These are phyloP conservation scores for Rhizopus delemar DNA, from an alignment of 371 early-diverging fungal genomes.

Conservation along the genomic window DNA sequence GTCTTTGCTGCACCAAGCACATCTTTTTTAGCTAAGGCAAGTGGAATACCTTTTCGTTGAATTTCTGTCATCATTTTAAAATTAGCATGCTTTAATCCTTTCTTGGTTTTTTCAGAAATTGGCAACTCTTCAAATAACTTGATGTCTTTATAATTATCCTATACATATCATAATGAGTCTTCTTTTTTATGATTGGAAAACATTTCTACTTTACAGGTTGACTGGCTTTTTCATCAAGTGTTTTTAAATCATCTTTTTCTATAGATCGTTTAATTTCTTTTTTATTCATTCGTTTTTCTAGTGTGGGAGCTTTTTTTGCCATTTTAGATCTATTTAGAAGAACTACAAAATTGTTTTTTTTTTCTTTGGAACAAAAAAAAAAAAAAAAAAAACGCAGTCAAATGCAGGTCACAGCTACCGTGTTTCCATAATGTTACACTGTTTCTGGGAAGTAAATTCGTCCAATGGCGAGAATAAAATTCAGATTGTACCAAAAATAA, in stretches of 20 bases:
- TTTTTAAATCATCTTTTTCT: conserved; percentile 32
- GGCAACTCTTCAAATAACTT: conserved; percentile 68
- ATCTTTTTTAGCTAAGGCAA: conserved; percentile 84
- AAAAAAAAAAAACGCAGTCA: too few species aligned
- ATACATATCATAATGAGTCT: conserved; percentile 1
- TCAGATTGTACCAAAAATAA: too few species aligned
- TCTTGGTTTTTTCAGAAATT: conserved; percentile 62
- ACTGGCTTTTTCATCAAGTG: conserved; percentile 36
- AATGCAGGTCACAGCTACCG: too few species aligned
- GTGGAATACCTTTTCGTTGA: conserved; percentile 91
- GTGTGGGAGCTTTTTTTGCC: conserved; percentile 59
- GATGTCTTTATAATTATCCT: conserved; percentile 39
- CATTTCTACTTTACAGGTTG: conserved; percentile 32
- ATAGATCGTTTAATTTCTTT: conserved; percentile 11
- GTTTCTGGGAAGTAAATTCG: too few species aligned
- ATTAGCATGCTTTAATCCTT: conserved; percentile 74
- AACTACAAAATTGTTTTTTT: too few species aligned
- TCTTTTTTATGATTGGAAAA: not conserved
- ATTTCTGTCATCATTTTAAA: conserved; percentile 96
- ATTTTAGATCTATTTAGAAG: conserved; percentile 53
- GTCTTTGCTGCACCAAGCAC: conserved; percentile 98
- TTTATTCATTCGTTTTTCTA: conserved; percentile 3
- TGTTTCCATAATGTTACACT: too few species aligned
- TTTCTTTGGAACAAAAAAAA: too few species aligned
- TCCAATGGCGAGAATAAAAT: too few species aligned